Conservation (phyloP, 768 basidiomycete species). For the Tulasnella sp. region DNA sequence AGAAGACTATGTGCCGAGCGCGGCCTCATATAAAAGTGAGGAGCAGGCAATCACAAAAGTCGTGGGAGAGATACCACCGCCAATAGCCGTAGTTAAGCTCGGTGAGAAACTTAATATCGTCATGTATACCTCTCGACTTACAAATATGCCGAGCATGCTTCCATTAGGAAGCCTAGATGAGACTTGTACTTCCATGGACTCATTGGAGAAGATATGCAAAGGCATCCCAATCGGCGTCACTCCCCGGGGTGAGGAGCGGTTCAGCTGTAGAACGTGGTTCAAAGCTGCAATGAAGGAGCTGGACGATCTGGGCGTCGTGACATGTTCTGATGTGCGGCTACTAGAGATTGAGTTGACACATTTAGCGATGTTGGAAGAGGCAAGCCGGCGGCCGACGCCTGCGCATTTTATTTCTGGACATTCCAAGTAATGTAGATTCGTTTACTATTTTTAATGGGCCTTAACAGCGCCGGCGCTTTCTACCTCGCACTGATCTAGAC, state of each 20-base stretch:
- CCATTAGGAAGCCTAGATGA: background rate
- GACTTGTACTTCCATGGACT: background rate
- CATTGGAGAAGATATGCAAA: background rate
- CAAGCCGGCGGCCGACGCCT: no score
- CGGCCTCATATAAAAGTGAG: background rate
- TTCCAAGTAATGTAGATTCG: no score
- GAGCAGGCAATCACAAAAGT: background rate
- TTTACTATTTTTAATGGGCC: no score
- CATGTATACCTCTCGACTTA: background rate
- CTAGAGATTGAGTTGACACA: background rate
- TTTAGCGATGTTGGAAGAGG: background rate
- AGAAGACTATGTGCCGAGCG: background rate
- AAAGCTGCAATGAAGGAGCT: background rate
- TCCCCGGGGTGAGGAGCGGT: background rate
- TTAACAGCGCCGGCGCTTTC: no score
- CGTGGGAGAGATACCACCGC: background rate
- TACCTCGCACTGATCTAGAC: no score
- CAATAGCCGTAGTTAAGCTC: background rate
- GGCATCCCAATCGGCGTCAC: background rate
- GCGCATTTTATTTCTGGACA: no score
- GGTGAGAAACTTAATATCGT: background rate
- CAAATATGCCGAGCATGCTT: background rate
- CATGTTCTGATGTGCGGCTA: background rate
- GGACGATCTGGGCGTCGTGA: background rate
- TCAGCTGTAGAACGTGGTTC: constrained; percentile 1